Conservation (phyloP, 2,329 filamentous ascomycete species). For the Trematosphaeria pertusa region DNA sequence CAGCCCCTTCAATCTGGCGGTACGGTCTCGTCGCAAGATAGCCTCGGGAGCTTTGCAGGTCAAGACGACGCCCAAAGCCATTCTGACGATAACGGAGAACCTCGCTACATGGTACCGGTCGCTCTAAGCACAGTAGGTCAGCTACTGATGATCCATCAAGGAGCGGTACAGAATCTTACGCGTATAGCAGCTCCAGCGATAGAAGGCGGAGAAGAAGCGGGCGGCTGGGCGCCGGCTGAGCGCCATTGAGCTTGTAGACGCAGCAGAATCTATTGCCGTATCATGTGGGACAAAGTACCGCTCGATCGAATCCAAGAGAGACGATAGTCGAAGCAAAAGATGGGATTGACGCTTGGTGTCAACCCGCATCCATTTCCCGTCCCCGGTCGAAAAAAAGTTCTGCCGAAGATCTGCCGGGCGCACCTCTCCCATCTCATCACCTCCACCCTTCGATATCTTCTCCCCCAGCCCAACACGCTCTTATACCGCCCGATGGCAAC, state of each 20-base stretch:
- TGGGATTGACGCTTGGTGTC: not conserved
- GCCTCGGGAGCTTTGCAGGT: not conserved
- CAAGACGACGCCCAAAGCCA: too few relatives aligned
- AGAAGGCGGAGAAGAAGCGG: constrained; percentile 55
- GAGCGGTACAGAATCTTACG: too few relatives aligned
- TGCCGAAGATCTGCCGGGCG: constrained; percentile 16
- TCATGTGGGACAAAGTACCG: not conserved
- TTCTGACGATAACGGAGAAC: too few relatives aligned
- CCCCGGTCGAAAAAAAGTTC: constrained; percentile 20
- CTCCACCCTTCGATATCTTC: not conserved
- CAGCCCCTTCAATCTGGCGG: not conserved
- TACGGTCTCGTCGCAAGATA: not conserved
- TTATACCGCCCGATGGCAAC: constrained; percentile 34
- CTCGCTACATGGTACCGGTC: not conserved
- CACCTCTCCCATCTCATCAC: constrained; percentile 13
- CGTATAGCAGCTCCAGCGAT: constrained; percentile 48
- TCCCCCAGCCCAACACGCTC: constrained; percentile 8
- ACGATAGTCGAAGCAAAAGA: not conserved
- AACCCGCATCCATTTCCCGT: not conserved
- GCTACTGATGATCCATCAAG: too few relatives aligned
- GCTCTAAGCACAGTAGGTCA: constrained; percentile 1
- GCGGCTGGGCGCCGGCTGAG: constrained; percentile 17
- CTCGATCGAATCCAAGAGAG: not conserved
- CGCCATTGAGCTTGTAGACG: constrained; percentile 9
- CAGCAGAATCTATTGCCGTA: too few relatives aligned